Percentiles rank a stretch among this genome's conserved stretches.
Evolutionary conservation across 345 rosid species (phyloP).

Genomic region (Gynandropsis gynandra): DNA sequence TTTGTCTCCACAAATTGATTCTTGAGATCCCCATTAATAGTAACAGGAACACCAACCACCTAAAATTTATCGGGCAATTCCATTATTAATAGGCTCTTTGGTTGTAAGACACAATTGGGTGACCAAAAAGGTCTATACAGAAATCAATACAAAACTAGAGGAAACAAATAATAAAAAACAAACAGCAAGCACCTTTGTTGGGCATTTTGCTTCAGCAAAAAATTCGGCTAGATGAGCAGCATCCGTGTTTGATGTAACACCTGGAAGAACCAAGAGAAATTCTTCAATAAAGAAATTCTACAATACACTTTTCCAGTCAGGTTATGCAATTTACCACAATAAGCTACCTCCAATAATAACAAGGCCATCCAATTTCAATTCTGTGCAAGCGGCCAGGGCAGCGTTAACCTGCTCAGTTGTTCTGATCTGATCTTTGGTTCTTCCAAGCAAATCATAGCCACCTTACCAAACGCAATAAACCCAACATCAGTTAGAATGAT

Average conservation of each 20-base stretch:
- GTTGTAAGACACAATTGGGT: neutral
- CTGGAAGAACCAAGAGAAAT: constrained; percentile 35
- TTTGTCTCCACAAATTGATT: constrained; percentile 91
- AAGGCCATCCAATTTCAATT: constrained; percentile 89
- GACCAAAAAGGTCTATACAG: constrained; percentile 1
- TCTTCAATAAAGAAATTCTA: constrained; percentile 13
- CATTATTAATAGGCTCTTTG: neutral
- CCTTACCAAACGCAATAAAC: constrained; percentile 36
- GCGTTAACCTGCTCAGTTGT: constrained; percentile 95
- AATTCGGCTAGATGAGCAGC: constrained; percentile 99
- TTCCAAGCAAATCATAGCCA: constrained; percentile 93
- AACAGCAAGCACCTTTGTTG: constrained; percentile 50
- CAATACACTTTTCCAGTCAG: neutral
- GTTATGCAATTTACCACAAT: neutral
- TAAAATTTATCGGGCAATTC: constrained; percentile 20
- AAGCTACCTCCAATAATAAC: constrained; percentile 86
- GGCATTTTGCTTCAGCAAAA: constrained; percentile 79
- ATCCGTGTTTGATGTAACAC: constrained; percentile 92
- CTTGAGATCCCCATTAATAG: constrained; percentile 92
- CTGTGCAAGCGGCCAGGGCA: constrained; percentile 69
- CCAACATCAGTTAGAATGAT: constrained; percentile 16
- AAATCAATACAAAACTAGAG: neutral
- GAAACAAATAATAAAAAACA: constrained; percentile 1
- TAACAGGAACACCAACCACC: constrained; percentile 99
- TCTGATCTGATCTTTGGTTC: constrained; percentile 96